Conservation (phyloP, 331 rosid genomes). For the Acacia pycnantha region DNA sequence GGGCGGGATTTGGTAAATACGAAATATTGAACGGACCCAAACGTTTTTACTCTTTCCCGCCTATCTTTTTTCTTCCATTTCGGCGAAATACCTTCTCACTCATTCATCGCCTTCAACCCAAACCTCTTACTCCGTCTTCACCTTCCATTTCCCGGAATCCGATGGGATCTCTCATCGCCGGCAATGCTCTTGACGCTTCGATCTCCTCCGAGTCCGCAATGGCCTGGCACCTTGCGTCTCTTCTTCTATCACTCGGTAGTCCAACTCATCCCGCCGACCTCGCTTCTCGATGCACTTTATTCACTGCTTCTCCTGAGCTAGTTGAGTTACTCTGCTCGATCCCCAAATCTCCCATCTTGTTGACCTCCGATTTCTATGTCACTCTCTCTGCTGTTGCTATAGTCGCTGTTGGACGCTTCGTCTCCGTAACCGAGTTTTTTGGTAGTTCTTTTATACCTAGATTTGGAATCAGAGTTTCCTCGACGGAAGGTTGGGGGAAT, state of each 20-base stretch:
- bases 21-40: constrained; percentile 25
- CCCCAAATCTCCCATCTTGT: constrained; percentile 39
- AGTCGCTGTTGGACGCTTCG: constrained; percentile 19
- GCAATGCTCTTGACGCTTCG: constrained; percentile 2
- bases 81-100: neutral
- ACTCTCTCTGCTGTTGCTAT: constrained; percentile 34
- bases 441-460: neutral
- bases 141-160: neutral
- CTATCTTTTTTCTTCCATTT: neutral
- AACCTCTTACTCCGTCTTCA: neutral
- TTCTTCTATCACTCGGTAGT: constrained; percentile 35
- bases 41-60: constrained; percentile 41
- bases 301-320: constrained; percentile 32
- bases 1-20: constrained; percentile 33
- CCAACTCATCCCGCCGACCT: constrained; percentile 34
- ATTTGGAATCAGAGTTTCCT: neutral
- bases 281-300: constrained; percentile 37
- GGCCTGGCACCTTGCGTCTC: constrained; percentile 41
- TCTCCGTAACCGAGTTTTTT: neutral
- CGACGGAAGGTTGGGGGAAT: neutral
- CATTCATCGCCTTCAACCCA: neutral
- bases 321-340: constrained; percentile 39
- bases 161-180: constrained; percentile 35
- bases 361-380: constrained; percentile 28
- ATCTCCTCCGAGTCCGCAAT: constrained; percentile 17